Base-by-base conservation (phyloP, 495 filamentous ascomycete species). In the Margaritispora aquatica region DNA sequence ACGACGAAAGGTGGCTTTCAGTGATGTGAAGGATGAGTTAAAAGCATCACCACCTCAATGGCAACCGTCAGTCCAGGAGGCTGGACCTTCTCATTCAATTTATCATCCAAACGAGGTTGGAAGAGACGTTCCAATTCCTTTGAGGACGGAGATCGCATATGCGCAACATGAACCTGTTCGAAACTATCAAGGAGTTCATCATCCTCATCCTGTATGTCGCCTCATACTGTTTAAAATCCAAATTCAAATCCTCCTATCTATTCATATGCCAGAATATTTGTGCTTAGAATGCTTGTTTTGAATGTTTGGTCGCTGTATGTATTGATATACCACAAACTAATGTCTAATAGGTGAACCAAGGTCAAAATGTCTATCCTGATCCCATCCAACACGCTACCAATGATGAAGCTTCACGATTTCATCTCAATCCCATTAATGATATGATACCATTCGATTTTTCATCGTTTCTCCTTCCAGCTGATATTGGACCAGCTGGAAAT, bases 361-460 rank as follows among this genome's bases (percentile, higher is more conserved):
- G n/a, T n/a, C n/a, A n/a, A n/a, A 50, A 26, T 26, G 47, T 50
- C 2, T 50, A 23, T 17, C n/a, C 47, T 50, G 21, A 50, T 46
- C 34, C 9, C 29, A 20, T 17, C 36, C 26, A 9, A 22, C 4
- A n/a, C n/a, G n/a, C n/a, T n/a, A n/a, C 20, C 46, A 26, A 38
- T 26, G n/a, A 48, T 41, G 24, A 22, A 50, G 11, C 29, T 15
- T 4, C 51, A 27, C n/a, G 36, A 22, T 51, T 55, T 26, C 58
- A 60, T 50, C 27, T 60, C 19, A 46, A 41, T 22, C 9, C 58
- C n/a, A 8, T 41, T n/a, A 27, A 51, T 49, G 29, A 41, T 10
- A 50, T 60, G 20, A 26, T 55, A 10, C 26, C 51, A 20, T 60
- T 55, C 22, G 58, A 60, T 26, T 60, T 60, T 26, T 60, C 58